Evolutionary conservation across 345 rosid genomes (phyloP).

Genomic region (Syzygium jambos): DNA sequence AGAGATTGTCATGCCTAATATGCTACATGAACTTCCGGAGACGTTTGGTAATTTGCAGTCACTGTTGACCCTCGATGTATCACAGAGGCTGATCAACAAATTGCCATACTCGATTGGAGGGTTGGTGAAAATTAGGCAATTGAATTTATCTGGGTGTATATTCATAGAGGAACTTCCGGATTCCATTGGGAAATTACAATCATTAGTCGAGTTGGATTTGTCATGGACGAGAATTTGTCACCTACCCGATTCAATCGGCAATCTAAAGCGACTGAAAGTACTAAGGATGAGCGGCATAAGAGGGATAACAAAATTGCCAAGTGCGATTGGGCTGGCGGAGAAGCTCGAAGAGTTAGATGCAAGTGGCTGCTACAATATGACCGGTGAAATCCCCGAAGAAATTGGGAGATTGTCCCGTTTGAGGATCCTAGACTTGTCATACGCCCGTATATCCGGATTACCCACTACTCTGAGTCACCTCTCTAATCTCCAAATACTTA

Average conservation of each 20-base stretch:
- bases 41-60: too few species aligned
- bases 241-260: background rate
- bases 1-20: too few species aligned
- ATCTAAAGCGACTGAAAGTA: background rate
- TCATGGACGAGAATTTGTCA: background rate
- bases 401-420: background rate
- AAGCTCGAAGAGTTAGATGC: background rate
- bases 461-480: background rate
- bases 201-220: background rate
- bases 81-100: too few species aligned
- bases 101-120: too few species aligned
- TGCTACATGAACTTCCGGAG: too few species aligned
- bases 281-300: background rate
- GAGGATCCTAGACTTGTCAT: background rate
- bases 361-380: background rate
- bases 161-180: background rate
- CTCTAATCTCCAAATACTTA: background rate
- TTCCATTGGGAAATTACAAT: background rate
- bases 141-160: too few species aligned
- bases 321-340: background rate
- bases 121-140: too few species aligned
- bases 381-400: background rate
- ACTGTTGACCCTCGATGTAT: too few species aligned
- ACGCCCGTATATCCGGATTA: background rate
- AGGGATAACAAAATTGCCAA: background rate